Evolutionary conservation across 331 rosid species (phyloP), one percentile per base, ranked within the genome.

Genomic region (Quercus phellos): DNA sequence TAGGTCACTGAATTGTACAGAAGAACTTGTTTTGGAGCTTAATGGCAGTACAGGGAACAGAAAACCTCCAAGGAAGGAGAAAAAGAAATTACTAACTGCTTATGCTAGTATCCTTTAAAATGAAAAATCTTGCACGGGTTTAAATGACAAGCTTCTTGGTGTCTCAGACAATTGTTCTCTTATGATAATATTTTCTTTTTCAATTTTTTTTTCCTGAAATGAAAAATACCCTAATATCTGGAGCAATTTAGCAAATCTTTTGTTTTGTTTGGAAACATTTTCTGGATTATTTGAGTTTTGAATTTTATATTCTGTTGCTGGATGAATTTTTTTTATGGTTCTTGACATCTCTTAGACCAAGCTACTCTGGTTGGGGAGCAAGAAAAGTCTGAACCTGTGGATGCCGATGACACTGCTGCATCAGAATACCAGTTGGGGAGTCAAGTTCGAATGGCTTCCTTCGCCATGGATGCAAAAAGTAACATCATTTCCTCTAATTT

Each of bases 1-100:
- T 82, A 87, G 87, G 87, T 88, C 93, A 32, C 73, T 89, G 80
- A 82, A 77, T 77, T 80, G 78, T 78, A 63, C 77, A 58, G 87
- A 81, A 78, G 90, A 89, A 81, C 61, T 86, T 74, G 72, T 67
- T 51, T 21, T 86, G 87, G 93, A 85, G 86, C 80, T 79, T 69
- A 83, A 85, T 87, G 87, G 93, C 42, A 79, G 86, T 78, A 78
- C 79, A 63, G 78, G 86, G 71, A 88, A 85, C 51, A 90, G 88
- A 76, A 95, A 90, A 77, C 90, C 90, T 74, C 84, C 88, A 18
- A 92, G 90, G 88, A 95, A 89, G 78, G 94, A 89, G 86, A 90
- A 73, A 90, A 95, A 90, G 79, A 95, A 90, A 90, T 75, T 84
- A 80, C 58, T 84, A 26, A 75, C 82, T 77, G 84, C 85, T 74